Evolutionary conservation across 805 yeast species (phyloP).

Genomic region (Kazachstania kunashirensis): DNA sequence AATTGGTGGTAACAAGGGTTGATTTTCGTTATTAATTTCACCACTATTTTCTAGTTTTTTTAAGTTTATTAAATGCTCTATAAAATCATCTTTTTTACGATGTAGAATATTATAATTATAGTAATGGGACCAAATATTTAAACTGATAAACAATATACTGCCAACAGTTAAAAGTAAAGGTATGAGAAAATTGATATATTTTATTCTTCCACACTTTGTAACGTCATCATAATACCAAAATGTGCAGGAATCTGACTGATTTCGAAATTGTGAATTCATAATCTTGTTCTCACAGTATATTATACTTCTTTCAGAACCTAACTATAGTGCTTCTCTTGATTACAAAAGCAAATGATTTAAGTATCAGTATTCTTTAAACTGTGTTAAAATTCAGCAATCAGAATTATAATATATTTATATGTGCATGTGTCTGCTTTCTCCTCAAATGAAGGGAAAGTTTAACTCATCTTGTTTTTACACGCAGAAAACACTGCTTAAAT

Average conservation of each 20-base stretch:
- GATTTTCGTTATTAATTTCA: constrained; percentile 13
- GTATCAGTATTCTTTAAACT: too few relatives aligned
- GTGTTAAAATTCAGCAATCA: too few relatives aligned
- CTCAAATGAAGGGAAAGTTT: too few relatives aligned
- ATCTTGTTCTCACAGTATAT: too few relatives aligned
- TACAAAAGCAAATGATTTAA: too few relatives aligned
- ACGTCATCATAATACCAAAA: constrained; percentile 57
- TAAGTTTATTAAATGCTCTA: constrained; percentile 13
- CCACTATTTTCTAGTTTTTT: constrained; percentile 2
- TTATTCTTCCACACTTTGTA: constrained; percentile 40
- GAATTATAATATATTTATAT: too few relatives aligned
- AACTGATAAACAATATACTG: constrained; percentile 7
- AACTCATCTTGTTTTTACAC: too few relatives aligned
- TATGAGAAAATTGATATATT: constrained; percentile 30
- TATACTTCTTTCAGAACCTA: too few relatives aligned
- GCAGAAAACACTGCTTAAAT: too few relatives aligned
- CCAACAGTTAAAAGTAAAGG: constrained; percentile 13
- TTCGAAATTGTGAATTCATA: neutral
- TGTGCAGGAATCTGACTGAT: constrained; percentile 2
- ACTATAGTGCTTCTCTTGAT: too few relatives aligned
- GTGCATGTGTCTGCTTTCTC: too few relatives aligned
- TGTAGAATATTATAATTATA: constrained; percentile 13
- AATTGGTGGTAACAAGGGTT: constrained; percentile 14
- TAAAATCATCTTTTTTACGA: constrained; percentile 10
- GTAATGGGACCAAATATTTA: constrained; percentile 14